Conservation (phyloP, 805 yeast species). For the Yamadazyma tumulicola region DNA sequence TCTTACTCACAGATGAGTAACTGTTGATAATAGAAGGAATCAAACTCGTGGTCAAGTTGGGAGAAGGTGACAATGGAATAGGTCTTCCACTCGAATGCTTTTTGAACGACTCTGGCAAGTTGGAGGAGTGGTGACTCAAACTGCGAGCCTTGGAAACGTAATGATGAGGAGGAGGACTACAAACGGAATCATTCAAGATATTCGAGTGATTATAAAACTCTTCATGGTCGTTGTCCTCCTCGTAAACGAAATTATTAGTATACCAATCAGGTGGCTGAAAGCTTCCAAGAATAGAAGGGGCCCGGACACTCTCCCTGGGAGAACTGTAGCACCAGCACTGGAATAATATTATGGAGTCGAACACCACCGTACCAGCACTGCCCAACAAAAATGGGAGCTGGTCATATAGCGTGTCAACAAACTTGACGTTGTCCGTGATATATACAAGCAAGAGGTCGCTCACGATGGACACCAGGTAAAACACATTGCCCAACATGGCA, state of each 20-base stretch:
- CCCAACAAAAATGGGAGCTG: slow-evolving; percentile 82
- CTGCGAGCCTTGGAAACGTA: slow-evolving; percentile 11
- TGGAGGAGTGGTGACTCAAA: not conserved
- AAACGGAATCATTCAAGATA: slow-evolving; percentile 1
- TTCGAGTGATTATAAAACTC: slow-evolving; percentile 6
- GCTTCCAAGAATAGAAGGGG: slow-evolving; percentile 9
- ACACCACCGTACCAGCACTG: slow-evolving; percentile 74
- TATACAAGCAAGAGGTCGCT: slow-evolving; percentile 26
- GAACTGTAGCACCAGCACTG: slow-evolving; percentile 22
- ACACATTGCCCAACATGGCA: slow-evolving; percentile 34
- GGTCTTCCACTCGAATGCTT: slow-evolving; percentile 6
- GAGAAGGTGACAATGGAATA: slow-evolving; percentile 6
- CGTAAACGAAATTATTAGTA: slow-evolving; percentile 18
- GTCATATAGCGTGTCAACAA: slow-evolving; percentile 41
- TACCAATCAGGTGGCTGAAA: slow-evolving; percentile 41
- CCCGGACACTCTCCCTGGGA: not conserved
- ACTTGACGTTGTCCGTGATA: slow-evolving; percentile 18
- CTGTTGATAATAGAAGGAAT: slow-evolving; percentile 40
- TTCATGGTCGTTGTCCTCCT: slow-evolving; percentile 9
- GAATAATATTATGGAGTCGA: slow-evolving; percentile 37
- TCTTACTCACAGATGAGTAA: slow-evolving; percentile 33
- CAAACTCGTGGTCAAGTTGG: slow-evolving; percentile 26
- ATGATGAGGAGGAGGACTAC: slow-evolving; percentile 15
- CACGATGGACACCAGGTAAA: slow-evolving; percentile 32
- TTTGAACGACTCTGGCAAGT: not conserved